Conservation (phyloP, 2,329 filamentous ascomycete species). For the Plenodomus lindquistii region DNA sequence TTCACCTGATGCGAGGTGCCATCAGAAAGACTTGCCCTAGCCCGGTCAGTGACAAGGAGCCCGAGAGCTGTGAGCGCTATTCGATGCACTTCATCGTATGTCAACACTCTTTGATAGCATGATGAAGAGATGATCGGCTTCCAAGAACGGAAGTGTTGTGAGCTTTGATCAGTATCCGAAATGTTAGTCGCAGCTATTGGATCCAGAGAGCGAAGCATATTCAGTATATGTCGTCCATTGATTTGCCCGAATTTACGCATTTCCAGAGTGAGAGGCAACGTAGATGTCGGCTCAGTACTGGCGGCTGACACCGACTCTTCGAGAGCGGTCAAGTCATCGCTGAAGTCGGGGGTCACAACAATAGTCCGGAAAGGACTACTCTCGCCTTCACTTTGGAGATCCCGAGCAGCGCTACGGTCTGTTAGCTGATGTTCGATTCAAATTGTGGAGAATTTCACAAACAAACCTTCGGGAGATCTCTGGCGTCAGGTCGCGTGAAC, state of each 20-base stretch:
- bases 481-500: constrained; percentile 55
- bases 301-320: constrained; percentile 15
- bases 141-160: constrained; percentile 21
- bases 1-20: constrained; percentile 31
- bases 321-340: constrained; percentile 10
- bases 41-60: constrained; percentile 28
- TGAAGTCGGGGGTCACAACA: constrained; percentile 30
- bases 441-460: too few species aligned
- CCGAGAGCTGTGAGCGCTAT: constrained; percentile 60
- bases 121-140: constrained; percentile 30
- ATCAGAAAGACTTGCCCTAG: constrained; percentile 1
- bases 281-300: constrained; percentile 6
- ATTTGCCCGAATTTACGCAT: constrained; percentile 50
- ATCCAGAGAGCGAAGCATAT: constrained; percentile 60
- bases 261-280: constrained; percentile 19
- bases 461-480: constrained; percentile 46
- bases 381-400: constrained; percentile 50
- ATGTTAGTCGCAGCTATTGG: constrained; percentile 33
- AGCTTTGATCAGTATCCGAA: constrained; percentile 25
- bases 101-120: constrained; percentile 56
- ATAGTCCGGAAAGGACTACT: constrained; percentile 41
- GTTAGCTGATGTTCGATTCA: constrained; percentile 9
- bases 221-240: constrained; percentile 67
- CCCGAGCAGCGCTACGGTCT: constrained; percentile 43
- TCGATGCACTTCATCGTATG: constrained; percentile 64